Percentiles rank a stretch among this genome's conserved stretches.
These are phyloP conservation scores for Cucurbita ficifolia DNA, from an alignment of 306 rosid species.

Conservation along the genomic window DNA sequence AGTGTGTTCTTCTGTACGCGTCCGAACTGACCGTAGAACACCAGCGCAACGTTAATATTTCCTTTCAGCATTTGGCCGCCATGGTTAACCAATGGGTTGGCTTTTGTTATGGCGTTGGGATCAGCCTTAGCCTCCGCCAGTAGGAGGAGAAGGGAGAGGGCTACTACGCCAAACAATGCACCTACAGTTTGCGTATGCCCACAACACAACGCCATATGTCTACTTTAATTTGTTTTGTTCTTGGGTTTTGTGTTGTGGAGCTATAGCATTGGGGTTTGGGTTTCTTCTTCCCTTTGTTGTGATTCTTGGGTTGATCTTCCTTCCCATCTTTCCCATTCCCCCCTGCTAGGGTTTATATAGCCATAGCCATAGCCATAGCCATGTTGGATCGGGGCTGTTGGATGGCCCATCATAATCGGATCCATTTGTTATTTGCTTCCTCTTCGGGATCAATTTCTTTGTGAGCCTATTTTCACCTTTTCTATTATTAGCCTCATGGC, in stretches of 20 bases:
- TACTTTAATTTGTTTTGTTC: neutral
- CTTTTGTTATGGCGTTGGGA: neutral
- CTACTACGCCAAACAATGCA: neutral
- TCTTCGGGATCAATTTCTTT: neutral
- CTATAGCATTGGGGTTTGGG: neutral
- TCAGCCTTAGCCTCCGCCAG: rapidly evolving
- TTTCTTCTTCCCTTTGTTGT: neutral
- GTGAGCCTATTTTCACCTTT: no score
- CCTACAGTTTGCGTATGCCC: neutral
- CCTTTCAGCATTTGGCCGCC: constrained; percentile 24
- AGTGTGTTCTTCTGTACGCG: constrained; percentile 17
- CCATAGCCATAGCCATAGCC: no score
- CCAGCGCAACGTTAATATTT: constrained; percentile 11
- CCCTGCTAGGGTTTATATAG: neutral
- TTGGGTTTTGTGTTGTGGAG: neutral
- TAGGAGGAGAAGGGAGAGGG: neutral
- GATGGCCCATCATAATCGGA: neutral
- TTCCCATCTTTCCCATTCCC: no score
- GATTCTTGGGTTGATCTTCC: no score
- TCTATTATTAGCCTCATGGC: neutral
- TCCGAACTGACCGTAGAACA: constrained; percentile 31
- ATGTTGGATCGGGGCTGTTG: neutral
- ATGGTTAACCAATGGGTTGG: neutral
- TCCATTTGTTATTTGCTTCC: neutral
- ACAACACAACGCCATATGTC: neutral